Conservation (phyloP, 768 basidiomycete genomes). For the Cystofilobasidium ferigula region DNA sequence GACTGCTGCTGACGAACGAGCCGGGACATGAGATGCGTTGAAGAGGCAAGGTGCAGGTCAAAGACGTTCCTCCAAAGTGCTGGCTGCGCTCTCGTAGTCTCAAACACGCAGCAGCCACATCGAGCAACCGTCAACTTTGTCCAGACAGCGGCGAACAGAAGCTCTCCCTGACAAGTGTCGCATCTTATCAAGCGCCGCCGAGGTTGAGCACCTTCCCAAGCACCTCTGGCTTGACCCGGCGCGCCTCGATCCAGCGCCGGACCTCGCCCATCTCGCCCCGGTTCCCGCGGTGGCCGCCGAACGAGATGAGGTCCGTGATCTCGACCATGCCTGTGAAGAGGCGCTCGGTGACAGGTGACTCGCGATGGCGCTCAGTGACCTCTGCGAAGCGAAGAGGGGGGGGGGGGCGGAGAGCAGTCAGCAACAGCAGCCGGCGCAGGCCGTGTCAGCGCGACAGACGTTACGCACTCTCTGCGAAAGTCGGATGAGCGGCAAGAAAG, state of each 20-base stretch:
- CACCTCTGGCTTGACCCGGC: slow-evolving; percentile 33
- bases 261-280: slow-evolving; percentile 40
- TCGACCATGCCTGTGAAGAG: slow-evolving; percentile 37
- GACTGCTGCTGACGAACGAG: no score
- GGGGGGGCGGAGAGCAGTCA: not conserved
- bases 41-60: no score
- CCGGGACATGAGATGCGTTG: no score
- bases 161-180: not conserved
- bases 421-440: not conserved
- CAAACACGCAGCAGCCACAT: no score
- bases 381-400: slow-evolving; percentile 12
- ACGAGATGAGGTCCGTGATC: slow-evolving; percentile 37
- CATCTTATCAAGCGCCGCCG: not conserved
- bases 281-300: slow-evolving; percentile 36
- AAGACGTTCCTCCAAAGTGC: no score
- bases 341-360: slow-evolving; percentile 27
- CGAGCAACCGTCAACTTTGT: no score
- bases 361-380: slow-evolving; percentile 39
- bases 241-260: slow-evolving; percentile 34
- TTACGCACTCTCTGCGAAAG: not conserved
- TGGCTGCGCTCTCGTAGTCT: no score
- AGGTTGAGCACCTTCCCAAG: slow-evolving; percentile 22
- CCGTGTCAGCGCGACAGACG: not conserved
- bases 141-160: no score
- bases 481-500: no score